A percentile compares a stretch with the other conserved stretches of the same genome.
These are phyloP conservation scores for Wickerhamomyces hampshirensis DNA, from an alignment of 805 yeast genomes.

Conservation along the genomic window DNA sequence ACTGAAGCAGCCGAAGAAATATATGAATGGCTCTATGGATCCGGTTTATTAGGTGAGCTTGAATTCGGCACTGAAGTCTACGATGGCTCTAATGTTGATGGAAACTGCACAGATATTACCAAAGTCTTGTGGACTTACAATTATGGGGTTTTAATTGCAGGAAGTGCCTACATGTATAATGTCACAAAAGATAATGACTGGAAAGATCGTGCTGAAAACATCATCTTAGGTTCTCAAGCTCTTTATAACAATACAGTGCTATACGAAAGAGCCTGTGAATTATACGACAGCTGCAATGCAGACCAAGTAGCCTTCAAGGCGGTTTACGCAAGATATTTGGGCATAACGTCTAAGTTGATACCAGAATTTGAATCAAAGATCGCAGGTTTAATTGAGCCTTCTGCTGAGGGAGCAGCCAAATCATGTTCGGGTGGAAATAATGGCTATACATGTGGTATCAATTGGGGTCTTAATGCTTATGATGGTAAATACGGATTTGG, in stretches of 20 bases:
- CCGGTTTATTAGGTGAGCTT: conserved; percentile 37
- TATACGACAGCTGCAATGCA: conserved; percentile 53
- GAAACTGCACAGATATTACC: conserved; percentile 57
- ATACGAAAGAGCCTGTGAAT: conserved; percentile 87
- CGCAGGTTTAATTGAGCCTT: conserved; percentile 33
- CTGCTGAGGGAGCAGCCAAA: conserved; percentile 71
- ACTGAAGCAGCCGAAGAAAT: conserved; percentile 47
- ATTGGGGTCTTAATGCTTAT: conserved; percentile 66
- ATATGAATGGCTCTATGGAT: conserved; percentile 55
- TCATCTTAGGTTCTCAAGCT: conserved; percentile 27
- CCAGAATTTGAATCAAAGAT: conserved; percentile 42
- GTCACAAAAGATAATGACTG: conserved; percentile 61
- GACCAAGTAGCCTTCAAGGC: conserved; percentile 93
- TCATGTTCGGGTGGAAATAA: conserved; percentile 87
- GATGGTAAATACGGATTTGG: conserved; percentile 81
- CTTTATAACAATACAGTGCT: conserved; percentile 42
- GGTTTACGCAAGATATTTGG: conserved; percentile 69
- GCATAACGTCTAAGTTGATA: conserved; percentile 62
- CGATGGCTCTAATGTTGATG: conserved; percentile 62
- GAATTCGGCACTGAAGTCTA: conserved; percentile 40
- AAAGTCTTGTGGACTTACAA: conserved; percentile 78
- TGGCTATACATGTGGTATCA: conserved; percentile 80
- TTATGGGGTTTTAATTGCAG: conserved; percentile 68
- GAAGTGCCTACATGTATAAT: conserved; percentile 69
- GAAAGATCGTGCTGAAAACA: conserved; percentile 26